Evolutionary conservation across 2,329 filamentous ascomycete species (phyloP).

Genomic region (Colletotrichum spaethianum): DNA sequence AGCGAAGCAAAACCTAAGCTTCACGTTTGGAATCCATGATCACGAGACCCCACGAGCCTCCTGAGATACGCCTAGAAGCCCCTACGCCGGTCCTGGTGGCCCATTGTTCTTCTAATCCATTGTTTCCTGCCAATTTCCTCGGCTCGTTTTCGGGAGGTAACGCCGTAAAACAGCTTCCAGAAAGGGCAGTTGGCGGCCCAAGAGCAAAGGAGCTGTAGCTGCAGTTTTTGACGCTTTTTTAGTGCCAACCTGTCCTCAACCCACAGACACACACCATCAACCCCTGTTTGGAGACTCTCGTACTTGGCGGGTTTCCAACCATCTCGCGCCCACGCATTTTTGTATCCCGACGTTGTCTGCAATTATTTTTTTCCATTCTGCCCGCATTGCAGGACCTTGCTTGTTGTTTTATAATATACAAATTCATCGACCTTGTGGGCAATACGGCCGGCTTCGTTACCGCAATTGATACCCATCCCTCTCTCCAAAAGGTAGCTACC

Average conservation of each 20-base stretch:
- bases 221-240: slow-evolving; percentile 29
- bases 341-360: slow-evolving; percentile 28
- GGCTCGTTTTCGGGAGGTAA: slow-evolving; percentile 10
- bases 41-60: slow-evolving; percentile 20
- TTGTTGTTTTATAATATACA: slow-evolving; percentile 35
- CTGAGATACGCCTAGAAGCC: not conserved
- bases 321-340: slow-evolving; percentile 33
- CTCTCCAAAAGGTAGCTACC: slow-evolving; percentile 17
- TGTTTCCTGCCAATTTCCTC: not conserved
- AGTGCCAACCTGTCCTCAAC: slow-evolving; percentile 49
- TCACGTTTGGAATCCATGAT: slow-evolving; percentile 12
- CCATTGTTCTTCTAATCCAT: not conserved
- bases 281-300: slow-evolving; percentile 31
- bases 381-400: slow-evolving; percentile 33
- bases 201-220: not conserved
- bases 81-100: not conserved
- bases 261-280: slow-evolving; percentile 35
- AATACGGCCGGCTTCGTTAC: slow-evolving; percentile 37
- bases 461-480: slow-evolving; percentile 30
- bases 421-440: slow-evolving; percentile 37
- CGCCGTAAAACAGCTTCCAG: slow-evolving; percentile 13
- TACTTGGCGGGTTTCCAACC: slow-evolving; percentile 39
- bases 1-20: slow-evolving; percentile 19
- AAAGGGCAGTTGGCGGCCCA: slow-evolving; percentile 24
- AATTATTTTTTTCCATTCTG: slow-evolving; percentile 28